Percentiles rank a stretch among this genome's conserved stretches.
These are phyloP conservation scores for Panaeolus cyanescens DNA, from an alignment of 768 basidiomycete genomes.

Conservation along the genomic window DNA sequence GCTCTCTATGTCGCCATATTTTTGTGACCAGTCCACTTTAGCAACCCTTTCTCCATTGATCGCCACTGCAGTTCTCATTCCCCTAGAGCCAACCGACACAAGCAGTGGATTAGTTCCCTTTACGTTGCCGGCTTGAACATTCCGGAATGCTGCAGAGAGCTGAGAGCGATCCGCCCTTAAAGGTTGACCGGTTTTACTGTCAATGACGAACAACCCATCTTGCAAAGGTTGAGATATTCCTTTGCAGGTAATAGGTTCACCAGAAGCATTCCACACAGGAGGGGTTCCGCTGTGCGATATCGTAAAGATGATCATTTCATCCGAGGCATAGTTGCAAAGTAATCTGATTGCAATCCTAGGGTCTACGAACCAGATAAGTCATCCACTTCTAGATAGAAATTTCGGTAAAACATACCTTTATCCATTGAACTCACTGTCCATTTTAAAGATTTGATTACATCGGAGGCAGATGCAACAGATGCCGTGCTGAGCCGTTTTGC, in stretches of 20 bases:
- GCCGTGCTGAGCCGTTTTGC: constrained; percentile 25
- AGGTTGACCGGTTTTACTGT: constrained; percentile 49
- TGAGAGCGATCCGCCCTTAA: constrained; percentile 45
- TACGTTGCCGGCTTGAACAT: constrained; percentile 13
- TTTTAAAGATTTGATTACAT: constrained; percentile 53
- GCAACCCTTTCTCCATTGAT: constrained; percentile 68
- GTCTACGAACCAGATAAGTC: not conserved
- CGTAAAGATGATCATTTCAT: not conserved
- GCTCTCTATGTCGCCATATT: constrained; percentile 48
- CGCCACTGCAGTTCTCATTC: constrained; percentile 56
- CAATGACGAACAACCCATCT: constrained; percentile 54
- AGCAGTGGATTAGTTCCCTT: constrained; percentile 15
- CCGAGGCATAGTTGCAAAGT: not conserved
- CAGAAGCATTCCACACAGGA: constrained; percentile 34
- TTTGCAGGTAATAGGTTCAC: constrained; percentile 37
- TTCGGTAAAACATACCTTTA: constrained; percentile 44
- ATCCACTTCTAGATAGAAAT: not conserved
- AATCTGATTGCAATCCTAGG: not conserved
- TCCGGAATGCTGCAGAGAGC: constrained; percentile 37
- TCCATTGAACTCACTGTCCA: constrained; percentile 68
- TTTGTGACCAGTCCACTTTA: constrained; percentile 64
- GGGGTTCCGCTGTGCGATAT: constrained; percentile 21
- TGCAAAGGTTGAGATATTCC: constrained; percentile 46
- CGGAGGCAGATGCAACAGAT: constrained; percentile 37
- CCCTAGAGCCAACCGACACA: constrained; percentile 50